Conservation (phyloP, 2,329 filamentous ascomycete genomes). For the Paradendryphiella salina region DNA sequence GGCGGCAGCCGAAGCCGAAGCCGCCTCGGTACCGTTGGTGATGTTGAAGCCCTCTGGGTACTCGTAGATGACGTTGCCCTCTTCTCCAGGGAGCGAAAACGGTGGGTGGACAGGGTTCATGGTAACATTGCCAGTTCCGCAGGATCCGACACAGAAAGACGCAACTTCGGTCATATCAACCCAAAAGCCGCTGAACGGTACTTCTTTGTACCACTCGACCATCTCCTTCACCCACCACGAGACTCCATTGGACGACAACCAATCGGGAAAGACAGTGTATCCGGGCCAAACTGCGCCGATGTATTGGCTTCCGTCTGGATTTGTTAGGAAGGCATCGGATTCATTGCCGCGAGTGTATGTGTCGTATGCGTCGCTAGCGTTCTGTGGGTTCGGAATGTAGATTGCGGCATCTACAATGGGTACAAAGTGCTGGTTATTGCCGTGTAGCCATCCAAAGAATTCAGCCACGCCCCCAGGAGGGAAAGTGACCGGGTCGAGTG, state of each 20-base stretch:
- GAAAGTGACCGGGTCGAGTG: conserved; percentile 59
- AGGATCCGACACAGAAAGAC: conserved; percentile 71
- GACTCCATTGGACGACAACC: conserved; percentile 61
- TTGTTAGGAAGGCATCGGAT: conserved; percentile 56
- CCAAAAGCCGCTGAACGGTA: conserved; percentile 60
- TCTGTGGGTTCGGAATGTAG: conserved; percentile 72
- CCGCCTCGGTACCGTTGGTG: conserved; percentile 69
- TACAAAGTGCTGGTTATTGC: conserved; percentile 60
- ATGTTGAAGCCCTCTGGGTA: conserved; percentile 72
- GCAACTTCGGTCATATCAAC: conserved; percentile 66
- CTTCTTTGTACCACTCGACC: conserved; percentile 55
- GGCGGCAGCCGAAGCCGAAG: conserved; percentile 60
- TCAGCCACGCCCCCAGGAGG: conserved; percentile 53
- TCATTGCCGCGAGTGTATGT: conserved; percentile 57
- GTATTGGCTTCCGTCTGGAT: conserved; percentile 59
- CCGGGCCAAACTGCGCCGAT: conserved; percentile 62
- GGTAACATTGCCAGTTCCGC: conserved; percentile 66
- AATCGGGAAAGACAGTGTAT: conserved; percentile 65
- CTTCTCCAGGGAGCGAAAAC: conserved; percentile 67
- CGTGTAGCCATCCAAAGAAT: conserved; percentile 59
- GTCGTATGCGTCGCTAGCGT: conserved; percentile 62
- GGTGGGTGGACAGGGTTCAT: conserved; percentile 70
- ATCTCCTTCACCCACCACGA: conserved; percentile 64
- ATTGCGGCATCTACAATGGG: conserved; percentile 67
- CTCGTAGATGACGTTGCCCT: conserved; percentile 60